phyloP scores from a whole-genome alignment of 2,329 filamentous ascomycete genomes.

The Pseudopyrenochaeta lycopersici region DNA sequence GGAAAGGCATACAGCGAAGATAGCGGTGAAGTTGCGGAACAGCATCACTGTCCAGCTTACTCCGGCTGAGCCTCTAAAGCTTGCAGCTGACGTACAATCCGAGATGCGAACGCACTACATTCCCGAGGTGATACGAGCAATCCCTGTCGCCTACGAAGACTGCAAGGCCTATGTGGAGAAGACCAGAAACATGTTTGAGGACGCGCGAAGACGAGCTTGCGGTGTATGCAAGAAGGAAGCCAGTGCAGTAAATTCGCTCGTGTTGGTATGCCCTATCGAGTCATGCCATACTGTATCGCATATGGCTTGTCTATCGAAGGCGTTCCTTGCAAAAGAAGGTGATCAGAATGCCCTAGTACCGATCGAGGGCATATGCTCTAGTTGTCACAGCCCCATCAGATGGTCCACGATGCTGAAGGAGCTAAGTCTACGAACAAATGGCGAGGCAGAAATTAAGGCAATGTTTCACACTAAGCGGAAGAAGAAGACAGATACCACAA shows the following conservation, averaged over 20 bases:
- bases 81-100: slow-evolving; percentile 25
- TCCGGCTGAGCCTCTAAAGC: slow-evolving; percentile 35
- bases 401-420: slow-evolving; percentile 88
- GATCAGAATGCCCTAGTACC: slow-evolving; percentile 66
- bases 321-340: slow-evolving; percentile 58
- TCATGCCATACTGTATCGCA: slow-evolving; percentile 62
- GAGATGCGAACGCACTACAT: slow-evolving; percentile 34
- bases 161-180: slow-evolving; percentile 63
- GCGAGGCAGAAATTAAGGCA: slow-evolving; percentile 73
- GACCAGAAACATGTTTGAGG: slow-evolving; percentile 44
- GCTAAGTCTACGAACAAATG: slow-evolving; percentile 76
- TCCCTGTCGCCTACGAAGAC: slow-evolving; percentile 64
- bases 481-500: slow-evolving; percentile 39
- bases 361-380: slow-evolving; percentile 73
- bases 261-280: slow-evolving; percentile 61
- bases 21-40: slow-evolving; percentile 32
- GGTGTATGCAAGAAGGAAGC: slow-evolving; percentile 58
- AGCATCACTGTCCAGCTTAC: slow-evolving; percentile 41
- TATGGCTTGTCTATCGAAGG: slow-evolving; percentile 63
- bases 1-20: slow-evolving; percentile 60
- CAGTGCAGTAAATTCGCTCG: slow-evolving; percentile 49
- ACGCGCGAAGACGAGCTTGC: slow-evolving; percentile 48
- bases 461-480: slow-evolving; percentile 67
- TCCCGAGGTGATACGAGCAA: slow-evolving; percentile 45
- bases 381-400: slow-evolving; percentile 67